Base-by-base conservation (phyloP, 495 filamentous ascomycete genomes). In the Penicillium arizonense region DNA sequence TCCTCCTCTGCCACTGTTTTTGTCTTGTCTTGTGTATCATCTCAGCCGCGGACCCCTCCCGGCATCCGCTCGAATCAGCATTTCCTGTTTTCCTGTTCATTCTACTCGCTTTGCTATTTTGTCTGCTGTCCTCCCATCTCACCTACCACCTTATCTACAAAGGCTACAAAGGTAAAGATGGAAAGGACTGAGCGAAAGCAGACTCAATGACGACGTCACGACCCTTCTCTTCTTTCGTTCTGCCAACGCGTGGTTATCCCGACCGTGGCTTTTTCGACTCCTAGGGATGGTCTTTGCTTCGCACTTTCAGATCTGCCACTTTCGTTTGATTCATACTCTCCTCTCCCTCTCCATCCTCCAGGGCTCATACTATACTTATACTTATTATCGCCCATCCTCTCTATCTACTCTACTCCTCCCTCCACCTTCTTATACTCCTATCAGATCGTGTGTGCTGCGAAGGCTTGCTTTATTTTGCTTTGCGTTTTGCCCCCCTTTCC, bases 141-240 rank as follows among this genome's bases (percentile, higher is more conserved):
- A 20, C 23, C n/a, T 40, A 21, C 12, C 46, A 32, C 10, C 26
- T n/a, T 24, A 41, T 52, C 41, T 34, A 24, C 38, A 52, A 48
- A 46, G 33, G 16, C 6, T 16, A 16, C 3, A 44, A 14, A 10
- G 35, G 26, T 23, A 0, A 13, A 30, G 47, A 38, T 51, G 47
- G 24, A 23, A 42, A 16, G 37, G 18, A 24, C 18, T 42, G 43
- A 45, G 39, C 35, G 43, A 38, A 35, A 40, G 34, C 34, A 23
- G 45, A 44, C 28, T 10, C 4, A 41, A 57, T 67, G 56, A 67
- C 61, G 63, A 67, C 55, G 58, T 67, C 56, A 67, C 61, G 64
- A 67, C 53, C 56, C 61, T 59, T 62, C 46, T 64, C 53, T 59
- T 59, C 46, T 63, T 61, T 63, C 54, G 51, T 63, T 54, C 23